These are phyloP conservation scores for Hanseniaspora lachancei DNA, from an alignment of 805 yeast genomes.

Conservation along the genomic window DNA sequence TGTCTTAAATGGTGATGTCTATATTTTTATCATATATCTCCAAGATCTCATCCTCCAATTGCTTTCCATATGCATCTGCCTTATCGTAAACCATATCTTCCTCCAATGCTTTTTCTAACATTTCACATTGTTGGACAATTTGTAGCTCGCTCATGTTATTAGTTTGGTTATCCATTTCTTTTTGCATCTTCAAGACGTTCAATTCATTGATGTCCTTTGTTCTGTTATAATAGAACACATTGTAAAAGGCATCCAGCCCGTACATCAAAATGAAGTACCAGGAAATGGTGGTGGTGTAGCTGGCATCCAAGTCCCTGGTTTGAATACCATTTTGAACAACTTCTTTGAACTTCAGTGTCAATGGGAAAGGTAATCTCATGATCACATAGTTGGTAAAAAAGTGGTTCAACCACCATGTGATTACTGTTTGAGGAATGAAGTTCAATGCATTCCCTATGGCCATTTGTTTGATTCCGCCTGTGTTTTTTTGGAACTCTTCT, in stretches of 20 bases:
- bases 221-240: conserved; percentile 46
- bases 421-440: conserved; percentile 79
- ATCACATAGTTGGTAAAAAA: conserved; percentile 85
- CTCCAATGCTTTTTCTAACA: conserved; percentile 47
- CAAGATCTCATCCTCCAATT: conserved; percentile 48
- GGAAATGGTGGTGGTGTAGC: conserved; percentile 87
- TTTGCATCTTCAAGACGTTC: conserved; percentile 5
- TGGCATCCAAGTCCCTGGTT: conserved; percentile 72
- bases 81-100: conserved; percentile 56
- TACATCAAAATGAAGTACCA: conserved; percentile 88
- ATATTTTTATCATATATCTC: conserved; percentile 15
- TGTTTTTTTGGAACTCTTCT: conserved; percentile 17
- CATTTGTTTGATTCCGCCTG: conserved; percentile 63
- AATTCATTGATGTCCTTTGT: conserved; percentile 2
- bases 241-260: conserved; percentile 70
- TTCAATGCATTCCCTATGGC: conserved; percentile 71
- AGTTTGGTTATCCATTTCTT: conserved; percentile 10
- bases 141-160: conserved; percentile 3
- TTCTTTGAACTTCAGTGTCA: conserved; percentile 76
- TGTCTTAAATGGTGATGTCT: not conserved
- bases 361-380: conserved; percentile 80
- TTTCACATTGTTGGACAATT: conserved; percentile 31
- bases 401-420: conserved; percentile 92
- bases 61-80: conserved; percentile 44
- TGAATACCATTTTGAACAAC: conserved; percentile 83